Evolutionary conservation across 108 stramenopile genomes (phyloP).

Genomic region (Nitzschia inconspicua): DNA sequence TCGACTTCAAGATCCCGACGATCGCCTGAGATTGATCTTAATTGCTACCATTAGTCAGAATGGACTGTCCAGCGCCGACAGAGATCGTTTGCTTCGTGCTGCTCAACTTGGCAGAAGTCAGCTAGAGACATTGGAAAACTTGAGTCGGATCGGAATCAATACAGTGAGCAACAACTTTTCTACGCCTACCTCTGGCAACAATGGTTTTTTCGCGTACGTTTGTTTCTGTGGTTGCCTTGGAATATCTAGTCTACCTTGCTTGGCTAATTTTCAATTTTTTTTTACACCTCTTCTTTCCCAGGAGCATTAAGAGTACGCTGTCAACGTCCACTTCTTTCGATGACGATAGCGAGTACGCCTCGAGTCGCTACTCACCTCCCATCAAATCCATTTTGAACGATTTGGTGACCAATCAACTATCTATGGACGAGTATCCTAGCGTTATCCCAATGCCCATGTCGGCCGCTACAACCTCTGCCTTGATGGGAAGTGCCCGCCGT

Average conservation of each 20-base stretch:
- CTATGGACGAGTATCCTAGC: constrained; percentile 85
- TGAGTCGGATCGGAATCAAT: constrained; percentile 65
- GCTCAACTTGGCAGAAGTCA: constrained; percentile 62
- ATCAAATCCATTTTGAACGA: constrained; percentile 72
- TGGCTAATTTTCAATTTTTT: neutral
- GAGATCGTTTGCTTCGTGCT: constrained; percentile 57
- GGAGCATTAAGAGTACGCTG: neutral
- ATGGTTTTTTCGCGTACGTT: constrained; percentile 36
- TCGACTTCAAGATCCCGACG: constrained; percentile 41
- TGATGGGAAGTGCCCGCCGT: constrained; percentile 24
- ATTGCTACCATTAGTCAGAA: constrained; percentile 83
- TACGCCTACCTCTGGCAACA: constrained; percentile 25
- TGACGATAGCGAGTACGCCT: constrained; percentile 71
- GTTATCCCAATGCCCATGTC: constrained; percentile 74
- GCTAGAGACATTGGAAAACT: constrained; percentile 48
- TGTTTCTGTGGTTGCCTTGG: neutral
- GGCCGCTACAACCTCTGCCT: constrained; percentile 5
- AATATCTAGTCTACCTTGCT: neutral
- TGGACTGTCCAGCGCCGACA: constrained; percentile 61
- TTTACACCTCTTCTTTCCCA: neutral
- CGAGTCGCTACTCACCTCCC: constrained; percentile 76
- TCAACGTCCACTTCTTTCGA: constrained; percentile 22
- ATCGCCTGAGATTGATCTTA: constrained; percentile 77
- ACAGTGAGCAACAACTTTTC: constrained; percentile 6
- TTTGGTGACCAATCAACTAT: constrained; percentile 54